phyloP scores from a whole-genome alignment of 2,329 filamentous ascomycete species.

The Acephala macrosclerotiorum region DNA sequence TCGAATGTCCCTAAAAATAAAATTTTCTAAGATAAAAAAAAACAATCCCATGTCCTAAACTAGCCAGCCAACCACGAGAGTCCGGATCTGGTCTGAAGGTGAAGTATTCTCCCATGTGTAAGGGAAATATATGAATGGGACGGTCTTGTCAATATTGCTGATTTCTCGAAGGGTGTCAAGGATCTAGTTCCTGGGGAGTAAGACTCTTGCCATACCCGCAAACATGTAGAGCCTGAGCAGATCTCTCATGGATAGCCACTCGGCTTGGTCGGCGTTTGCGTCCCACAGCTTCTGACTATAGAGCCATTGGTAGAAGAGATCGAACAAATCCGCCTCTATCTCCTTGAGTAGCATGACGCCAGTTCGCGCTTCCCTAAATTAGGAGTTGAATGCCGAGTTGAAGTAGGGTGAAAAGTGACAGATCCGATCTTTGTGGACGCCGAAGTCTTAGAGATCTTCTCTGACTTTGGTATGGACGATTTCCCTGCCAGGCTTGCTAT shows the following conservation, averaged over 20 bases:
- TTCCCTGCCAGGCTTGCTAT: background rate
- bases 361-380: conserved; percentile 22
- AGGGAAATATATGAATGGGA: background rate
- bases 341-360: conserved; percentile 23
- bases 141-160: background rate
- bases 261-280: background rate
- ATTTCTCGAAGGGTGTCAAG: conserved; percentile 1
- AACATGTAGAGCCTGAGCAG: conserved; percentile 23
- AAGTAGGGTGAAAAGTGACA: conserved; percentile 34
- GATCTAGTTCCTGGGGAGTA: conserved; percentile 15
- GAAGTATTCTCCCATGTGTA: conserved; percentile 17
- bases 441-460: conserved; percentile 20
- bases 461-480: conserved; percentile 30
- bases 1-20: too few relatives aligned
- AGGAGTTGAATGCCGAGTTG: conserved; percentile 24
- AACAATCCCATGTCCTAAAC: too few relatives aligned
- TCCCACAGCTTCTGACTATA: conserved; percentile 20
- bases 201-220: conserved; percentile 15
- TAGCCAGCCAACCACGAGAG: conserved; percentile 20
- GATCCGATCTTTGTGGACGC: conserved; percentile 31
- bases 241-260: background rate
- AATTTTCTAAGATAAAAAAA: too few relatives aligned
- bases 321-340: conserved; percentile 12
- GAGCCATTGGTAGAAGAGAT: conserved; percentile 29
- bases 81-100: conserved; percentile 1